Evolutionary conservation across 2,329 filamentous ascomycete genomes (phyloP), one percentile per base, ranked within the genome.

Genomic region (Herpotrichia juniperi): DNA sequence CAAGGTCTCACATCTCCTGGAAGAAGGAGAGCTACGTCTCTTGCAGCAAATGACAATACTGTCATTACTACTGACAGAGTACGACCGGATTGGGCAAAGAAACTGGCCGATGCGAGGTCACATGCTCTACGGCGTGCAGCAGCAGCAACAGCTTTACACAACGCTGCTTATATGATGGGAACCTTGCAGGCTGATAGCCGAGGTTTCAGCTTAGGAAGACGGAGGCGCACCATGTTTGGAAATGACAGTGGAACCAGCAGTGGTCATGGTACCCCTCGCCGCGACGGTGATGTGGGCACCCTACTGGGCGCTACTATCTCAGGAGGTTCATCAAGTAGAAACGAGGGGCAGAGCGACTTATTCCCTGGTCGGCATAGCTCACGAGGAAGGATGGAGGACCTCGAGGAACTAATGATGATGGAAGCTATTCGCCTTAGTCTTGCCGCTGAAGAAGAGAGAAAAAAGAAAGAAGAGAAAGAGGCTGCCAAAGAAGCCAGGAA

Each of bases 331-430:
- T 63, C 63, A 9, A 71, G 66, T 11, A 71, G 71, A 9, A 54
- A 50, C 46, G 74, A 78, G 34, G 62, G 59, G 50, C 61, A 69
- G 50, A 68, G 49, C 46, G 76, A 76, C 51, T 53, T 76, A 5
- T 69, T 66, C 28, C 65, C 73, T 26, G 76, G 72, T 12, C 74
- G 81, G 7, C 71, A 74, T 16, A 82, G 80, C 60, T 83, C 82
- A 30, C 77, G 87, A 53, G 78, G 85, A 55, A 83, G 74, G 50
- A 82, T 96, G 68, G 91, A 96, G 19, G 93, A 97, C 62, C 81
- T 97, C 0, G 94, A 99, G 71, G 93, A 96, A 43, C 90, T 99
- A 79, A 99, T 99, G 94, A 92, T 97, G 80, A 91, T 94, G 81
- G 94, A 99, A 72, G 94, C 94, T 0, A 96, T 99, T 42, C 83